These are phyloP conservation scores for Guyanaporus albipodus DNA, from an alignment of 768 basidiomycete species.

Conservation along the genomic window DNA sequence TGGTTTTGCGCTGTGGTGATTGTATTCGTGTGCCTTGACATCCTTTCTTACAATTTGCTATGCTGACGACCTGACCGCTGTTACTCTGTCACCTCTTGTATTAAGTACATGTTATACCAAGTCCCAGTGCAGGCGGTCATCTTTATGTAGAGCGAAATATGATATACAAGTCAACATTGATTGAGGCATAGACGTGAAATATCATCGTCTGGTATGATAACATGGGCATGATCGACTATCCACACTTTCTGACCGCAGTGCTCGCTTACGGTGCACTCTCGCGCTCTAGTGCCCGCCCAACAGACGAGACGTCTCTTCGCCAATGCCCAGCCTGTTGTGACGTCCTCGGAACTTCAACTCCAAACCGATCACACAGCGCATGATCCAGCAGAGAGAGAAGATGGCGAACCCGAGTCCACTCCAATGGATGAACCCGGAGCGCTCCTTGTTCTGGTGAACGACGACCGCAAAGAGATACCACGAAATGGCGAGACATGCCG, in stretches of 20 bases:
- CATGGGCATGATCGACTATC: slow-evolving; percentile 7
- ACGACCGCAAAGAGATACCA: slow-evolving; percentile 68
- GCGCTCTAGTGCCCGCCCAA: slow-evolving; percentile 23
- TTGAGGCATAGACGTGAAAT: slow-evolving; percentile 4
- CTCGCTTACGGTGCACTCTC: neutral
- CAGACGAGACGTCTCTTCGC: slow-evolving; percentile 32
- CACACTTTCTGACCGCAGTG: neutral
- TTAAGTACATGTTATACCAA: slow-evolving; percentile 2
- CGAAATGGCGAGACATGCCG: slow-evolving; percentile 62
- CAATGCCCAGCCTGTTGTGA: slow-evolving; percentile 30
- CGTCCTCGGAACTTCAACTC: slow-evolving; percentile 34
- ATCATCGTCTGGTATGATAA: neutral
- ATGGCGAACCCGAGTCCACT: slow-evolving; percentile 59
- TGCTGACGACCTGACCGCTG: slow-evolving; percentile 13
- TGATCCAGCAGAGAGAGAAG: slow-evolving; percentile 58
- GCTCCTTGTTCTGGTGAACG: slow-evolving; percentile 41
- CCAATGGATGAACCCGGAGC: slow-evolving; percentile 61
- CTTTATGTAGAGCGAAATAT: slow-evolving; percentile 16
- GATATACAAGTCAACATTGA: slow-evolving; percentile 4
- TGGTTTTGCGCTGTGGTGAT: slow-evolving; percentile 4
- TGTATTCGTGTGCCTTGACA: slow-evolving; percentile 9
- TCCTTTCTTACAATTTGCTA: slow-evolving; percentile 1
- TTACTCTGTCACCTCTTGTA: slow-evolving; percentile 19
- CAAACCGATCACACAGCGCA: slow-evolving; percentile 48
- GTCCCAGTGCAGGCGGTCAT: slow-evolving; percentile 9